phyloP scores from a whole-genome alignment of 202 grass and related monocot genomes.

The Dendrocalamus latiflorus region DNA sequence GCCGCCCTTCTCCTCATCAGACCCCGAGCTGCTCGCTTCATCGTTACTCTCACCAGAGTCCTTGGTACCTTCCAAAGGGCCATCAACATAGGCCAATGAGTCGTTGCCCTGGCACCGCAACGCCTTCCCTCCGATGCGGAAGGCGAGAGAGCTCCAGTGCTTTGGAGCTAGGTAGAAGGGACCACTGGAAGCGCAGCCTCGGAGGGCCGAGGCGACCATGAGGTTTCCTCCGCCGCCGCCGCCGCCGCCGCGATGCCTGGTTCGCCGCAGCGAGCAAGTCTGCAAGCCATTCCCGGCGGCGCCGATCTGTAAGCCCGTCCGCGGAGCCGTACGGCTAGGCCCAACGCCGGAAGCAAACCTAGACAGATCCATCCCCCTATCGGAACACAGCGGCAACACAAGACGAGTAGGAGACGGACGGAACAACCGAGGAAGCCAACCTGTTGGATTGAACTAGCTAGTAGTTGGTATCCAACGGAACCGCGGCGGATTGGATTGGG shows the following conservation, averaged over 20 bases:
- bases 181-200: background rate
- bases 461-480: background rate
- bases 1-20: no score
- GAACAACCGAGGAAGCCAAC: background rate
- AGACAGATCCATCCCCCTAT: no score
- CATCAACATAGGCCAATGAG: no score
- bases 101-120: constrained; percentile 53
- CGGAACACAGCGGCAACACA: no score
- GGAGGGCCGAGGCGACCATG: constrained; percentile 31
- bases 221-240: no score
- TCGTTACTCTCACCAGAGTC: no score
- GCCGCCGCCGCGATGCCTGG: background rate
- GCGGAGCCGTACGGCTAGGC: background rate
- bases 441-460: background rate
- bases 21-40: no score
- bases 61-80: no score
- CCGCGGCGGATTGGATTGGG: background rate
- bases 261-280: constrained; percentile 13
- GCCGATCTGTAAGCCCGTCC: constrained; percentile 31
- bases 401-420: background rate
- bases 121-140: background rate
- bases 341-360: constrained; percentile 30
- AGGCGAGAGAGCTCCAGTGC: background rate
- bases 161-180: background rate
- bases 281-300: constrained; percentile 30